Base-by-base conservation (phyloP, 2,329 filamentous ascomycete genomes). In the Madurella mycetomatis region DNA sequence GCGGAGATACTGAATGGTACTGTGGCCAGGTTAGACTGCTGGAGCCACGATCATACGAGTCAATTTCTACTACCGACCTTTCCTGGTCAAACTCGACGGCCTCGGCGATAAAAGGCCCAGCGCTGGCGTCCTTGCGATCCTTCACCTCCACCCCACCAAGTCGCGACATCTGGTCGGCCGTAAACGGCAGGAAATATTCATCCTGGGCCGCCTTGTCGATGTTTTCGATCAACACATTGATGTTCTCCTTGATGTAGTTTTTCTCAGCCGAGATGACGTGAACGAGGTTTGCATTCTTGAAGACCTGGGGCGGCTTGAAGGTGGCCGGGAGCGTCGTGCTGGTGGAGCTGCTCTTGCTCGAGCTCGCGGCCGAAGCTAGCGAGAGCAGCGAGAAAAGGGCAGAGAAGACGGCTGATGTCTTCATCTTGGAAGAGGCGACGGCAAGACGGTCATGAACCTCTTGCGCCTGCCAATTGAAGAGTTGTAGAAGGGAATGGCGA, bases 171-270 rank as follows among this genome's bases (percentile, higher is more conserved):
- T 90, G 78, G 59, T 86, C 81, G 55, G 85, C 77, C 54, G 89
- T 86, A 69, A 99, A 95, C 3, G 92, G 89, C 50, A 99, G 67
- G 72, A 87, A 97, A 80, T 99, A 99, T 72, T 95, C 87, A 69
- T 84, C 83, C 69, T 97, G 92, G 16, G 91, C 81, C 62, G 86
- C 76, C 58, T 81, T 79, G 66, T 87, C 89, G 62, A 88, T 78
- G 71, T 99, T 99, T 76, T 96, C 88, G 60, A 99, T 84, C 49
- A 95, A 79, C n/a, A 96, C 86, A 73, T 97, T 96, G 78, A 96
- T 84, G 13, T 86, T 87, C 73, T 97, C 92, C 68, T 91, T 86
- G 52, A 86, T 85, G 67, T 94, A 97, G 63, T 85, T 88, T 79
- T 96, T 97, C 73, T 97, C 92, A 55, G 96, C 74, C 62, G 95